Evolutionary conservation across 257 asterid genomes (phyloP), one percentile per base, ranked within the genome.

Genomic region (Solanum tarapatanum): DNA sequence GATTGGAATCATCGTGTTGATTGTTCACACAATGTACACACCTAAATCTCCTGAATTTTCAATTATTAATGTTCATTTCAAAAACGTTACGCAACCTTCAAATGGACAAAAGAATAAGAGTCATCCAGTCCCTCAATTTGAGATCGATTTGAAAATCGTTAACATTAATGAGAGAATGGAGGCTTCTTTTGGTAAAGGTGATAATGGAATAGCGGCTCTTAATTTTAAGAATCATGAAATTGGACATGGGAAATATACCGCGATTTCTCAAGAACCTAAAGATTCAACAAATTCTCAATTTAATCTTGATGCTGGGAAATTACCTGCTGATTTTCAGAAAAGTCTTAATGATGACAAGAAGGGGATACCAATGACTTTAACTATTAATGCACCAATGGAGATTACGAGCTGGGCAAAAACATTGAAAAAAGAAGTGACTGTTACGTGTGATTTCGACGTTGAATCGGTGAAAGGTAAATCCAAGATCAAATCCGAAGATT

Each of bases 371-470:
- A 84, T 95, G 91, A 88, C 37, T 7, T 24, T 95, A 87, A 62
- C 21, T 62, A 28, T 92, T 33, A 68, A 86, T 6, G 84, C 91
- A 82, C 87, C 91, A 11, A 33, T 93, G 68, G 90, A 92, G 90
- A 87, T 93, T 39, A 89, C 62, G 36, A 92, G 94, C 79, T 91
- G 92, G 96, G 58, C 69, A 39, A 90, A 89, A 84, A 86, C 64
- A 2, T 87, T 89, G 43, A 70, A 76, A 9, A 87, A 86, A 86
- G 87, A 88, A 7, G 0, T 91, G 69, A 84, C 7, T 2, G 84
- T 94, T 30, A 86, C 89, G 2, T 95, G 98, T 88, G 90, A 92
- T 80, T 87, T 94, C 33, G 86, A 88, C 88, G 94, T 94, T 75
- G 87, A 91, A 87, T 89, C 91, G 2, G 64, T 93, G 69, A 16